Percentiles rank a stretch among this genome's conserved stretches.
Conservation (phyloP, 768 basidiomycete genomes). For the Leccinum fibrillosum region DNA sequence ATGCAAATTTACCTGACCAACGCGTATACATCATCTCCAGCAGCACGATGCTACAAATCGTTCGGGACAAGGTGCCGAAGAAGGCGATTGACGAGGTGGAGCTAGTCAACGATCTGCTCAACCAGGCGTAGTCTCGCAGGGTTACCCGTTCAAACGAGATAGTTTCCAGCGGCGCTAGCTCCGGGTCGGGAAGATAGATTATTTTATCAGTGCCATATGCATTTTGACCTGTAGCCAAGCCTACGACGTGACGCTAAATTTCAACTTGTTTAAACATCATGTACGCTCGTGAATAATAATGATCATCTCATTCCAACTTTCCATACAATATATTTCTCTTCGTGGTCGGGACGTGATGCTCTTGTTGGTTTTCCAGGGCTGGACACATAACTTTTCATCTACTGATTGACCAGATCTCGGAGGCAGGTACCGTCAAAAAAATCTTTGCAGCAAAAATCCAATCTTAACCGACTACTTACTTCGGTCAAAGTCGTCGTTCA, state of each 20-base stretch:
- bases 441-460: neutral
- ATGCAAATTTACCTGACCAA: slow-evolving; percentile 19
- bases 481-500: neutral
- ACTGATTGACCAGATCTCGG: slow-evolving; percentile 33
- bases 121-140: slow-evolving; percentile 2
- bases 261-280: neutral
- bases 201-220: neutral
- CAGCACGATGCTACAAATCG: slow-evolving; percentile 10
- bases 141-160: neutral
- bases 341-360: neutral
- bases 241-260: too few species aligned
- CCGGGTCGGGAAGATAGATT: neutral
- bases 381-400: slow-evolving; percentile 35
- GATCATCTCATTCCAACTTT: neutral
- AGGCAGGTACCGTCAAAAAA: slow-evolving; percentile 32
- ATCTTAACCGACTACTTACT: neutral
- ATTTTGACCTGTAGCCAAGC: neutral
- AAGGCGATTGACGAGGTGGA: slow-evolving; percentile 15
- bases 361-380: slow-evolving; percentile 20
- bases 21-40: slow-evolving; percentile 29
- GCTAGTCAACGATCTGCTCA: slow-evolving; percentile 8
- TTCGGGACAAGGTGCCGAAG: slow-evolving; percentile 10
- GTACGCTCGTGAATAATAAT: neutral
- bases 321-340: neutral
- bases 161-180: neutral